Base-by-base conservation (phyloP, 2,329 filamentous ascomycete genomes). In the Scortechinia acanthostroma region DNA sequence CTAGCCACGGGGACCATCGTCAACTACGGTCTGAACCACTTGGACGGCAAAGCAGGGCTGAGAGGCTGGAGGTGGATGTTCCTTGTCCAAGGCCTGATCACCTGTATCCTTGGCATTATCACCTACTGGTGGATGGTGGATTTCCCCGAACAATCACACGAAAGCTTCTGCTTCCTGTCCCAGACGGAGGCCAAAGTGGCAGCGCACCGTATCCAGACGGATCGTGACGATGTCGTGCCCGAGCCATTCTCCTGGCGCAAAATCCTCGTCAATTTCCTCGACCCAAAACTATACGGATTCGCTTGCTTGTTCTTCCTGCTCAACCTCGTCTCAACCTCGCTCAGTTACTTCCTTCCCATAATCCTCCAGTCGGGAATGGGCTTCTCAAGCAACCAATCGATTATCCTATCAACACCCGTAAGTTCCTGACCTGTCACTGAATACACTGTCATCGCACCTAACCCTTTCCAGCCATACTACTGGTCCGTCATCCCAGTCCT, bases 121-220 rank as follows among this genome's bases (percentile, higher is more conserved):
- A 83, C 80, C 0, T 85, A 80, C 53, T 83, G 79, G 69, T 86
- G 81, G 81, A 84, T 86, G 63, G 68, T 85, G 35, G 80, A 85
- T 53, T 86, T 86, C 49, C 81, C 81, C 0, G 81, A 86, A 51
- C 68, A 77, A 21, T 69, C 77, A 1, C 66, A 77, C 44, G 61
- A 61, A 13, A 80, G 74, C 43, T 73, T 78, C 50, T 65, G 57
- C 52, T 86, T 86, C 54, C 65, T 86, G 19, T 71, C 68, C 2
- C 55, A 68, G 4, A 62, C 69, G 16, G 80, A 86, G 56, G 71
- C 74, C 28, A 58, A 63, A n/a, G 54, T 84, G 3, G 79, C 76
- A 2, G 65, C 77, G 2, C 59, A 63, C 3, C 68, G 80, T 4
- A 84, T 86, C 51, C 64, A 82, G 42, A 63, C 63, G 4, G 82